A percentile compares a stretch with the other conserved stretches of the same genome.
Conservation (phyloP, 371 early-diverging fungal species). For the Rhizopus stolonifer region DNA sequence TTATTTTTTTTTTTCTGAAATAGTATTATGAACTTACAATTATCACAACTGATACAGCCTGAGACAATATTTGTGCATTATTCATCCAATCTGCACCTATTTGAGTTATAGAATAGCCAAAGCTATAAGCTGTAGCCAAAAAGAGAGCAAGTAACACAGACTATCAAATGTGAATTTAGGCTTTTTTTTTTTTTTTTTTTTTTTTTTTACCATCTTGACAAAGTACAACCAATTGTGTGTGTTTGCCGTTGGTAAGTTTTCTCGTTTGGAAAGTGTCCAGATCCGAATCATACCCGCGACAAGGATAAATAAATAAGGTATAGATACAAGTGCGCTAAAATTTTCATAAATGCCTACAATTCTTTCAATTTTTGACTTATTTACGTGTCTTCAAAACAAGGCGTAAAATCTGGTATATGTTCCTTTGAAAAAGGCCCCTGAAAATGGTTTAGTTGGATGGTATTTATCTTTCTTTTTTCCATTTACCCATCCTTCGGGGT, state of each 20-base stretch:
- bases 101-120: slow-evolving; percentile 12
- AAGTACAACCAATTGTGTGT: slow-evolving; percentile 52
- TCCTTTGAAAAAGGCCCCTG: slow-evolving; percentile 68
- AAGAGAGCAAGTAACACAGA: slow-evolving; percentile 27
- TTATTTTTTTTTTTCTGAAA: not conserved
- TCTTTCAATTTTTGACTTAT: not conserved
- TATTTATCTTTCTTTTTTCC: too few relatives aligned
- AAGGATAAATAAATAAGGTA: slow-evolving; percentile 51
- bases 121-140: slow-evolving; percentile 17
- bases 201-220: slow-evolving; percentile 50
- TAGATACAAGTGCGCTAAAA: slow-evolving; percentile 35
- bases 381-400: slow-evolving; percentile 75
- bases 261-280: slow-evolving; percentile 38
- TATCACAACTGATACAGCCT: slow-evolving; percentile 32
- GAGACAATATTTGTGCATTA: slow-evolving; percentile 33
- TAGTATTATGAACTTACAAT: slow-evolving; percentile 30
- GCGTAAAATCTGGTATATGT: slow-evolving; percentile 68
- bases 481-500: slow-evolving; percentile 48
- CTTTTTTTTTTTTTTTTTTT: too few relatives aligned
- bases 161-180: too few relatives aligned
- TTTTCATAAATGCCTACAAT: not conserved
- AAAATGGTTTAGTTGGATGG: too few relatives aligned
- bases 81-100: slow-evolving; percentile 33
- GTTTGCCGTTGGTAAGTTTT: slow-evolving; percentile 35
- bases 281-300: slow-evolving; percentile 55